Evolutionary conservation across 1,284 basidiomycete species (phyloP).

Genomic region (Puccinia brachypodii): DNA sequence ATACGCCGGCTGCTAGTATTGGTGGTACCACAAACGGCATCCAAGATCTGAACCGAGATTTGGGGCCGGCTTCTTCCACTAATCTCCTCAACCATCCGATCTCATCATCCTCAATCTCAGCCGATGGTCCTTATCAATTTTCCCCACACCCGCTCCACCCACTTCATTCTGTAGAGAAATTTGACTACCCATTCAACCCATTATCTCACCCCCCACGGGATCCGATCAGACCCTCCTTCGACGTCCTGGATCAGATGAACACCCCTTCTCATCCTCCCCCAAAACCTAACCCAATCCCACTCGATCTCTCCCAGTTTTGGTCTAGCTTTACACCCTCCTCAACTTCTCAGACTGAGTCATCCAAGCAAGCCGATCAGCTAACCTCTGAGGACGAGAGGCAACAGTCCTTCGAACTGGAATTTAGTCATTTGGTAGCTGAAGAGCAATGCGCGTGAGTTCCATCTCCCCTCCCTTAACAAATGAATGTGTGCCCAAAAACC

Average conservation of each 20-base stretch:
- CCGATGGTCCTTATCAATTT: slow-evolving; percentile 13
- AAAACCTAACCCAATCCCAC: not conserved
- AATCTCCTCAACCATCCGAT: slow-evolving; percentile 25
- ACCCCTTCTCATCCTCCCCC: not conserved
- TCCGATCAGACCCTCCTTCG: slow-evolving; percentile 6
- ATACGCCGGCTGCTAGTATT: not conserved
- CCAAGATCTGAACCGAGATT: not conserved
- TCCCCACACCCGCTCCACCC: not conserved
- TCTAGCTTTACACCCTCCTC: slow-evolving; percentile 14
- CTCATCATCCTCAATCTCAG: slow-evolving; percentile 8
- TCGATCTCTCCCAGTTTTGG: slow-evolving; percentile 36
- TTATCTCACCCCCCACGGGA: not conserved
- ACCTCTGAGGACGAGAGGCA: slow-evolving; percentile 18
- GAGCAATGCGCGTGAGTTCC: slow-evolving; percentile 46
- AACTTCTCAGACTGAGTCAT: not conserved
- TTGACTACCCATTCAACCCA: not conserved
- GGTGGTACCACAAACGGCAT: not conserved
- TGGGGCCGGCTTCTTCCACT: not conserved
- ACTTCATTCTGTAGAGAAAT: not conserved
- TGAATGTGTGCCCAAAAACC: not conserved
- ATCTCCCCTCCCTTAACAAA: not conserved
- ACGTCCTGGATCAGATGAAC: slow-evolving; percentile 17
- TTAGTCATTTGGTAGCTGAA: slow-evolving; percentile 46
- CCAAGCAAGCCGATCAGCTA: not conserved
- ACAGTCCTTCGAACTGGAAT: slow-evolving; percentile 36